A percentile compares a stretch with the other conserved stretches of the same genome.
Evolutionary conservation across 192 early-diverging fungal species (phyloP).

Genomic region (Podila horticola): DNA sequence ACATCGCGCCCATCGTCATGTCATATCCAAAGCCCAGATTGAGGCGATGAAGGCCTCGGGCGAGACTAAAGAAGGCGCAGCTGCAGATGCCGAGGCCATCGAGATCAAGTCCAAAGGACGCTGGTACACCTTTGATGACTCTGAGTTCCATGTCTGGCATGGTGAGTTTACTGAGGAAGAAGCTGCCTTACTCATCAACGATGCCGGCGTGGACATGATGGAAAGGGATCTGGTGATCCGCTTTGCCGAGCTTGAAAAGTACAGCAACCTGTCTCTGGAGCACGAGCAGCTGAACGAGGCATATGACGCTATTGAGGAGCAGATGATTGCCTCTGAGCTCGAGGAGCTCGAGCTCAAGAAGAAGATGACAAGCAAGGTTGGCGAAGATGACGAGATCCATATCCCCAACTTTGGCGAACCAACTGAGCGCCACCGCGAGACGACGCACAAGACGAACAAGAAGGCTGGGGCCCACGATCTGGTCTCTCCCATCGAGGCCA

Average conservation of each 20-base stretch:
- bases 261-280: conserved; percentile 5
- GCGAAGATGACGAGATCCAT: neutral
- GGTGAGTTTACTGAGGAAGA: conserved; percentile 46
- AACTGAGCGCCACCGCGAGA: neutral
- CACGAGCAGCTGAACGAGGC: conserved; percentile 26
- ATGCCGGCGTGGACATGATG: conserved; percentile 50
- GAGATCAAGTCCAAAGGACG: conserved; percentile 46
- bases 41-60: conserved; percentile 9
- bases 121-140: conserved; percentile 47
- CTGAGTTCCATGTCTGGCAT: conserved; percentile 46
- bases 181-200: conserved; percentile 20
- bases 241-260: conserved; percentile 32
- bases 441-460: neutral
- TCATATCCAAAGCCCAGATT: conserved; percentile 39
- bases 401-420: conserved; percentile 18
- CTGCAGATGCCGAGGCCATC: neutral
- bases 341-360: neutral
- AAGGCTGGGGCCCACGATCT: conserved; percentile 17
- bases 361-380: neutral
- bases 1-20: neutral
- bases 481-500: conserved; percentile 3
- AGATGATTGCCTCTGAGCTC: conserved; percentile 7
- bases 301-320: conserved; percentile 9
- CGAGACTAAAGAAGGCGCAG: neutral
- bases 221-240: conserved; percentile 55